Conservation (phyloP, 441 rosid genomes). For the Breynia disticha region DNA sequence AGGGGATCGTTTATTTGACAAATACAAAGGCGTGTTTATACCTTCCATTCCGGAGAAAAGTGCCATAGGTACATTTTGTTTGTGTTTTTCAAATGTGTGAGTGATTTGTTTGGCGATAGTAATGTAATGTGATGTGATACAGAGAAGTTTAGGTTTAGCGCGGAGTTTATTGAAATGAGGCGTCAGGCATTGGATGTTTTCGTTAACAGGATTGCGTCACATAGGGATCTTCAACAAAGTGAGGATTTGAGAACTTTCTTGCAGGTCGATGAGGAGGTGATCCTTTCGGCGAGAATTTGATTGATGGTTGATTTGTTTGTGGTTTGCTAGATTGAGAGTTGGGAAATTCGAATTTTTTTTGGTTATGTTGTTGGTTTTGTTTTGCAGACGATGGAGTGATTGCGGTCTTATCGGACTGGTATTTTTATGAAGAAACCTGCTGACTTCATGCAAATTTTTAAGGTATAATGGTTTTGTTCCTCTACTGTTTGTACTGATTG, state of each 20-base stretch:
- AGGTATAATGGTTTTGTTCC: conserved; percentile 40
- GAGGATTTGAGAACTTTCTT: conserved; percentile 92
- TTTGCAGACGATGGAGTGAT: conserved; percentile 91
- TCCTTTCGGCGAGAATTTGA: neutral
- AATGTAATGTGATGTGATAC: too few species aligned
- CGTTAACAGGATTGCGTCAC: conserved; percentile 87
- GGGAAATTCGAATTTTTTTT: neutral
- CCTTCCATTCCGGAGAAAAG: conserved; percentile 99
- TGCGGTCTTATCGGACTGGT: conserved; percentile 76
- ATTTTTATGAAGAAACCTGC: conserved; percentile 83
- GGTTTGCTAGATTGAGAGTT: neutral
- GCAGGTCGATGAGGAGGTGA: conserved; percentile 98
- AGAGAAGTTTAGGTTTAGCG: conserved; percentile 97
- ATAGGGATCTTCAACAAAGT: conserved; percentile 81
- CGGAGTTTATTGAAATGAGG: conserved; percentile 97
- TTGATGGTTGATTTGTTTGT: neutral
- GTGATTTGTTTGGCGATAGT: neutral
- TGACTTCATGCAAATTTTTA: conserved; percentile 89
- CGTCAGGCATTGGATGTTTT: conserved; percentile 82
- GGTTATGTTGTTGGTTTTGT: neutral
- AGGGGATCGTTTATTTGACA: conserved; percentile 88
- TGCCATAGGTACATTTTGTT: conserved; percentile 55
- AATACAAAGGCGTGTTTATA: conserved; percentile 77
- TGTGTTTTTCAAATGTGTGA: neutral
- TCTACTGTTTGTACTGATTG: conserved; percentile 4